Evolutionary conservation across 1,284 basidiomycete species (phyloP), one percentile per base, ranked within the genome.

Genomic region (Rhizoctonia solani): DNA sequence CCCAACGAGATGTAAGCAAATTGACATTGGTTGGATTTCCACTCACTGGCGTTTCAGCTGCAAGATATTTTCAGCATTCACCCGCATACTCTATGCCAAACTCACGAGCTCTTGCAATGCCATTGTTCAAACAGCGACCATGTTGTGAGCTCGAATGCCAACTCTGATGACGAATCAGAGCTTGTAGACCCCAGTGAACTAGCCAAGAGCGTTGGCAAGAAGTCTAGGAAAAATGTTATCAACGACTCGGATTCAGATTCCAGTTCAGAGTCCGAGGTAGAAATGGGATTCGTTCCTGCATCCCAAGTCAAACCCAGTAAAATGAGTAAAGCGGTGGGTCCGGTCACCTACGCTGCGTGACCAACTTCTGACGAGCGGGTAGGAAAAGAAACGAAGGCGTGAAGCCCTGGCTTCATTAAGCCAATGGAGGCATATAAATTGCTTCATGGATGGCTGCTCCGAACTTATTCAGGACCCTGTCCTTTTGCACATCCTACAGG

Each of bases 61-160:
- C 86, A 87, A 53, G 93, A 95, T 74, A 92, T 99, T 71, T 99
- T 99, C 78, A 89, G 87, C 6, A 80, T 98, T 41, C 87, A 96
- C 76, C 79, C 83, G 0, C 80, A 88, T 59, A 96, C 95, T 0
- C 78, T 83, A 1, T 98, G 94, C 78, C 90, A 95, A 68, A 98
- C 96, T 1, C 97, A 97, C 72, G 93, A 95, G 73, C 81, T 95
- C 16, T 79, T 95, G 14, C 86, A 85, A 59, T 95, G 93, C 74
- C 78, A 80, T 32, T 94, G 93, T 72, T 82, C 81, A 69, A 76
- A 75, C 27, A 70, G 71, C 25, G 72, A 72, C 1, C 47, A 71
- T 55, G 9, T 70, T 50, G 66, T 71, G 68, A 59, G 63, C 25
- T 52, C 66, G 52, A 72, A 75, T 44, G 74, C 73, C 30, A 71